Conservation (phyloP, 257 asterid genomes). For the Fraxinus pennsylvanica region DNA sequence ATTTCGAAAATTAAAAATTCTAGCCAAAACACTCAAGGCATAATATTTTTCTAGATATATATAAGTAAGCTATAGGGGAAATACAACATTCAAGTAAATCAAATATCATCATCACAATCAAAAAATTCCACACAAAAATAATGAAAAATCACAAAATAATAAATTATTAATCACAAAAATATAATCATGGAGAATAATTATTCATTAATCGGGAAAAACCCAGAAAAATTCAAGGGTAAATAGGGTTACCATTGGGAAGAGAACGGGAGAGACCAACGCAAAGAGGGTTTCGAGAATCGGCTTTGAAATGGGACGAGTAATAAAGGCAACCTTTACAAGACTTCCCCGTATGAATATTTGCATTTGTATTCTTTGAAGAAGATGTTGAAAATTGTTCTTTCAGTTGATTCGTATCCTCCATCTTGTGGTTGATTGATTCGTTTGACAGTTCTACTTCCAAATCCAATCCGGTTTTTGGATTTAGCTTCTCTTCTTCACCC, state of each 20-base stretch:
- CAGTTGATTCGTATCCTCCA: constrained; percentile 27
- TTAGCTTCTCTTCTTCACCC: constrained; percentile 27
- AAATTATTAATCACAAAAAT: neutral
- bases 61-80: neutral
- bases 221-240: constrained; percentile 9
- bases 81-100: neutral
- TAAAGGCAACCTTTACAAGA: constrained; percentile 84
- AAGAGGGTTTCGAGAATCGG: constrained; percentile 70
- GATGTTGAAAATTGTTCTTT: constrained; percentile 33
- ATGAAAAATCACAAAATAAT: neutral
- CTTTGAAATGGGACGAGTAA: constrained; percentile 65
- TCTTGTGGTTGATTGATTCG: constrained; percentile 10
- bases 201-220: neutral
- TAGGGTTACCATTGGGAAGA: constrained; percentile 65
- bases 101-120: neutral
- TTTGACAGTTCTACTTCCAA: constrained; percentile 27
- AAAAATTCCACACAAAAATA: neutral
- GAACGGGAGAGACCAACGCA: constrained; percentile 85
- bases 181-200: constrained; percentile 1
- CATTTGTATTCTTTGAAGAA: constrained; percentile 28
- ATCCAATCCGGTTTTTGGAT: constrained; percentile 22
- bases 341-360: constrained; percentile 44
- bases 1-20: neutral
- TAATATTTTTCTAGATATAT: neutral
- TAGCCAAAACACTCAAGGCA: neutral